Conservation (phyloP, 768 basidiomycete genomes). For the Termitomyces sp. region DNA sequence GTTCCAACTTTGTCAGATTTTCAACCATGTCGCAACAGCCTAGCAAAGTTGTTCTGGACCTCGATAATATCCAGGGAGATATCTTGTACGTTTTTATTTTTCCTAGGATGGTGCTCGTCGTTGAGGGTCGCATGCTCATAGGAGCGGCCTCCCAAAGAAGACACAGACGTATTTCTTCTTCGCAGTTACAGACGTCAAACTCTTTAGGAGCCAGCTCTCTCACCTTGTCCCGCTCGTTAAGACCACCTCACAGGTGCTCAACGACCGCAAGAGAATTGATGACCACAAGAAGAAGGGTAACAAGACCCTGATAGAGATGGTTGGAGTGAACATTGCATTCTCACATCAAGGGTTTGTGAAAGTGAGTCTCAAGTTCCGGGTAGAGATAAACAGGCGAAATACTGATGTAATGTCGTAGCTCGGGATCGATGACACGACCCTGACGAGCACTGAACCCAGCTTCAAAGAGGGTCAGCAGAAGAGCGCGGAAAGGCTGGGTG, state of each 20-base stretch:
- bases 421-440: constrained; percentile 31
- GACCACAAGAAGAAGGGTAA: constrained; percentile 32
- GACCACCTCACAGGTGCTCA: constrained; percentile 34
- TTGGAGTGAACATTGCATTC: constrained; percentile 49
- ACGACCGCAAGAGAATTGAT: constrained; percentile 33
- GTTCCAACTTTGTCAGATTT: not conserved
- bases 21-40: constrained; percentile 16
- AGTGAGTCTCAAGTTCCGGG: constrained; percentile 16
- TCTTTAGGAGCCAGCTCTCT: constrained; percentile 38
- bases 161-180: constrained; percentile 48
- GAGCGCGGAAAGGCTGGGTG: constrained; percentile 33
- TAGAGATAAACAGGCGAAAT: not conserved
- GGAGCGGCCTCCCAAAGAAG: constrained; percentile 52
- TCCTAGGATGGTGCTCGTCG: not conserved
- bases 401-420: constrained; percentile 20
- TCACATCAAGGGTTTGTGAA: constrained; percentile 40
- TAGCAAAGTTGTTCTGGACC: constrained; percentile 21
- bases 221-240: constrained; percentile 39
- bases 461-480: constrained; percentile 36
- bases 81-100: constrained; percentile 28
- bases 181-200: constrained; percentile 34
- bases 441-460: constrained; percentile 22
- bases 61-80: constrained; percentile 43
- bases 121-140: constrained; percentile 14
- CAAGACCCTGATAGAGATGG: constrained; percentile 29